phyloP scores from a whole-genome alignment of 225 moss, liverwort and hornwort genomes.

The Thuidium tamariscinum region DNA sequence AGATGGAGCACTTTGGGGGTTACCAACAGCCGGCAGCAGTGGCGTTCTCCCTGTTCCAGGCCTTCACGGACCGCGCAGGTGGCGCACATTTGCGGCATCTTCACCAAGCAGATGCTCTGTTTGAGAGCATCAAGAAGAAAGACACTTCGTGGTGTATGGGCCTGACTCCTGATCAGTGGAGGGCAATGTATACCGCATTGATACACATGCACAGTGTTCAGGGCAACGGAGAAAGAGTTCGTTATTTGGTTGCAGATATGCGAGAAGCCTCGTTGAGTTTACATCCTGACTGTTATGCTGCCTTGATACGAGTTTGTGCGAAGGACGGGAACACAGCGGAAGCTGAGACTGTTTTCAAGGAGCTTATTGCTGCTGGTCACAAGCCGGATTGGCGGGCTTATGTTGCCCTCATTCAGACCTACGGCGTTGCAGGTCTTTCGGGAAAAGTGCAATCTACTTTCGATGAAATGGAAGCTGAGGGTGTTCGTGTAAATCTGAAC shows the following conservation, averaged over 20 bases:
- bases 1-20: conserved; percentile 78
- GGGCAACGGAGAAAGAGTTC: conserved; percentile 56
- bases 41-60: conserved; percentile 52
- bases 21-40: conserved; percentile 71
- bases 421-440: conserved; percentile 51
- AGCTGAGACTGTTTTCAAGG: conserved; percentile 53
- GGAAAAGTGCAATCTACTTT: conserved; percentile 51
- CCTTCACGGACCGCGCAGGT: conserved; percentile 50
- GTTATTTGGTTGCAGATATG: conserved; percentile 48
- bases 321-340: conserved; percentile 39
- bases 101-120: conserved; percentile 66
- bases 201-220: conserved; percentile 60
- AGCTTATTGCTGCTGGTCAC: conserved; percentile 43
- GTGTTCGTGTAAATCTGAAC: conserved; percentile 32
- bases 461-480: conserved; percentile 44
- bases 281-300: conserved; percentile 56
- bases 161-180: conserved; percentile 27
- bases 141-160: conserved; percentile 10
- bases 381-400: conserved; percentile 58
- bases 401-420: conserved; percentile 64
- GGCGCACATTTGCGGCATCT: conserved; percentile 45
- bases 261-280: conserved; percentile 38
- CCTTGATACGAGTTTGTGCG: conserved; percentile 52
- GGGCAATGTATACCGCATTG: conserved; percentile 46
- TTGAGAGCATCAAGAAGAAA: conserved; percentile 43